A percentile compares a stretch with the other conserved stretches of the same genome.
phyloP scores from a whole-genome alignment of 73 alveolate species.

The Loxodes magnus region DNA sequence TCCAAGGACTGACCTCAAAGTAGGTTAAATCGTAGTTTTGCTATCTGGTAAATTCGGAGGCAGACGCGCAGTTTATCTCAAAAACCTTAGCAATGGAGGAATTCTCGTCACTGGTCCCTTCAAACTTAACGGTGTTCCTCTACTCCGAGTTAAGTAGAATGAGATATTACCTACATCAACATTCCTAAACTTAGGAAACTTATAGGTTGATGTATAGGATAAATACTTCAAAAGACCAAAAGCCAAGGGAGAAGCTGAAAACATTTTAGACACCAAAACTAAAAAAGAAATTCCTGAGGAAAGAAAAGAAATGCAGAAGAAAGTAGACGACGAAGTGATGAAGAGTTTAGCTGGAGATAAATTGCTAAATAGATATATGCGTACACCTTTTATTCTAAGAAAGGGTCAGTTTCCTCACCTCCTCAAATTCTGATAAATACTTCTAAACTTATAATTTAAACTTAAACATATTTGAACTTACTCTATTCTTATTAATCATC shows the following conservation, averaged over 20 bases:
- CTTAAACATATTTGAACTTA: too few relatives aligned
- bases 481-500: too few relatives aligned
- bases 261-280: background rate
- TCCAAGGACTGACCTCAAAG: slow-evolving; percentile 55
- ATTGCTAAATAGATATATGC: background rate
- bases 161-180: slow-evolving; percentile 77
- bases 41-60: slow-evolving; percentile 90
- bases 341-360: background rate
- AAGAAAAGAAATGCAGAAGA: background rate
- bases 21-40: slow-evolving; percentile 74
- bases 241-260: background rate
- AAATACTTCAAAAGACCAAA: background rate
- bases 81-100: slow-evolving; percentile 74
- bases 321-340: background rate
- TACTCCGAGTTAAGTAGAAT: slow-evolving; percentile 78
- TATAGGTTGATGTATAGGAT: background rate
- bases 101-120: slow-evolving; percentile 93
- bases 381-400: background rate
- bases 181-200: background rate
- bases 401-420: slow-evolving; percentile 5
- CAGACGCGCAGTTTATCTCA: slow-evolving; percentile 87
- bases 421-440: background rate
- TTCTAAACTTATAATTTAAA: background rate
- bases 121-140: slow-evolving; percentile 89
- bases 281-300: background rate